These are phyloP conservation scores for Puccinia polysora DNA, from an alignment of 1,284 basidiomycete genomes.

Conservation along the genomic window DNA sequence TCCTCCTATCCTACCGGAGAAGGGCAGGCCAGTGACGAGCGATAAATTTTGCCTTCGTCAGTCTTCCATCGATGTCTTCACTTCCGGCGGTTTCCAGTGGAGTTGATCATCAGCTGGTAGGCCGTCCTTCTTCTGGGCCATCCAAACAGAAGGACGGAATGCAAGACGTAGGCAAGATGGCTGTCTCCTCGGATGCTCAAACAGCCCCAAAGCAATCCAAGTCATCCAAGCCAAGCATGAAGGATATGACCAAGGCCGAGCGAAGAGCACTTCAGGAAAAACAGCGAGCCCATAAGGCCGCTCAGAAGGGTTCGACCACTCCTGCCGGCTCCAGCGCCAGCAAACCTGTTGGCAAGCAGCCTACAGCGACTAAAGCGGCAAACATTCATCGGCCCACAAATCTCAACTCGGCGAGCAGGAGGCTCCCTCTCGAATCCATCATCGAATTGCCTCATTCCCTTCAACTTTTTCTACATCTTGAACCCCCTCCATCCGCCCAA, in stretches of 20 bases:
- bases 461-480: conserved; percentile 58
- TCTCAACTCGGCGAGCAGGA: conserved; percentile 44
- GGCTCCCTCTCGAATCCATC: conserved; percentile 46
- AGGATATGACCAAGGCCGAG: conserved; percentile 71
- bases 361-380: conserved; percentile 16
- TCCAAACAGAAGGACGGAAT: too few species aligned
- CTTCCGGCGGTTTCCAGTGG: too few species aligned
- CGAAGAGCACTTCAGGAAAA: conserved; percentile 70
- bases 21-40: too few species aligned
- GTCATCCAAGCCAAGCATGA: conserved; percentile 54
- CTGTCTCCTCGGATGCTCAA: neutral
- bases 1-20: too few species aligned
- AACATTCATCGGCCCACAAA: conserved; percentile 47
- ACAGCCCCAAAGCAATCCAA: neutral
- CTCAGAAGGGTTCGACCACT: conserved; percentile 48
- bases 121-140: too few species aligned
- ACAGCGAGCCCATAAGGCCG: conserved; percentile 64
- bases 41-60: too few species aligned
- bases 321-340: conserved; percentile 29
- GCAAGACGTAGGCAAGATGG: neutral
- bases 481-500: conserved; percentile 63
- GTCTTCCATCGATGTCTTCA: too few species aligned
- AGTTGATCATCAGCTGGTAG: too few species aligned
- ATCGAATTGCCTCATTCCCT: conserved; percentile 48
- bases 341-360: conserved; percentile 17